Evolutionary conservation across 2,329 filamentous ascomycete genomes (phyloP), one percentile per base, ranked within the genome.

Genomic region (Diaporthe destruens): DNA sequence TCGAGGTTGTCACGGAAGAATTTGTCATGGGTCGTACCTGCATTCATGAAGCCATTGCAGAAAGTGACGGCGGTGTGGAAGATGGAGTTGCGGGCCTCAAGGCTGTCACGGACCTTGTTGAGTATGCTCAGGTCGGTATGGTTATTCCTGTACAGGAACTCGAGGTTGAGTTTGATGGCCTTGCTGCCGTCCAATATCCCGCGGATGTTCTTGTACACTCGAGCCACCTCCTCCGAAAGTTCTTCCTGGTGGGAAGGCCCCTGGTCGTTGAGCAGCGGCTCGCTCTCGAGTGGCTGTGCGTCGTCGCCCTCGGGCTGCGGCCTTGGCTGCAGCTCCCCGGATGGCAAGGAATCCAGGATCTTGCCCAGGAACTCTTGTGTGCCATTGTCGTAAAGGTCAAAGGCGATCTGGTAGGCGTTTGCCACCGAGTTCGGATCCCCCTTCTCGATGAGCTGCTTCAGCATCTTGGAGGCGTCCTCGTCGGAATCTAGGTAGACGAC

Each of bases 1-100:
- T 99, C 96, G 32, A 99, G 85, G 80, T 99, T 99, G 80, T 98
- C 95, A 9, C 97, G 90, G 90, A 99, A 98, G 85, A 99, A 99
- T 79, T 96, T 97, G 84, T 99, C 96, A 78, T 98, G 96, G 0
- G 96, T 98, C 0, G 96, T 99, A 73, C 96, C 97, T 69, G 97
- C 95, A 81, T 99, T 97, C 96, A 99, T 99, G 82, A 99, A 98
- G 14, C 95, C 96, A 79, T 98, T 98, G 80, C 96, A 96, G 79
- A 99, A 96, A 0, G 96, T 98, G 71, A 99, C 94, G 5, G 95
- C 95, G 1, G 95, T 97, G 83, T 99, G 96, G 88, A 98, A 98
- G 77, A 99, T 99, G 42, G 96, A 98, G 84, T 98, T 98, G 69
- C 97, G 91, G 47, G 95, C 71, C 80, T 99, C 96, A 20, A 99